A percentile compares a stretch with the other conserved stretches of the same genome.
Evolutionary conservation across 805 yeast genomes (phyloP).

Genomic region (Blastobotrys parvus): DNA sequence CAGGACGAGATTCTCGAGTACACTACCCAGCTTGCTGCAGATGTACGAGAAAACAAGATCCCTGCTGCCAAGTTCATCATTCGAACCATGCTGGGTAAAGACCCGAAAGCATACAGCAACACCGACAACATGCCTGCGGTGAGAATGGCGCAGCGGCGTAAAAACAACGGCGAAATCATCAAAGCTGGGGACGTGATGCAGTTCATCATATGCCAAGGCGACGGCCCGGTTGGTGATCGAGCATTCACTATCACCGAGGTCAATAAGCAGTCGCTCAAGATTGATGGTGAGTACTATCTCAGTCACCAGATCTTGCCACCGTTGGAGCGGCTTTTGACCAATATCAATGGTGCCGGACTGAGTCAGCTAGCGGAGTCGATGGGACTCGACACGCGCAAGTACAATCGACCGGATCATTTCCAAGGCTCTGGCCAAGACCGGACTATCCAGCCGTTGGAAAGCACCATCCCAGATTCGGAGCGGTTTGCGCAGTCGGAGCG

Average conservation of each 20-base stretch:
- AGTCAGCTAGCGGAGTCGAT: slow-evolving; percentile 67
- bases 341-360: slow-evolving; percentile 80
- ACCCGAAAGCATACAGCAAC: slow-evolving; percentile 74
- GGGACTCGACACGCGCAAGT: slow-evolving; percentile 67
- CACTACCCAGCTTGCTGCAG: slow-evolving; percentile 48
- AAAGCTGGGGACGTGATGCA: slow-evolving; percentile 88
- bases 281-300: slow-evolving; percentile 73
- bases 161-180: slow-evolving; percentile 76
- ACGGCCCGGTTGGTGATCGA: slow-evolving; percentile 54
- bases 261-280: slow-evolving; percentile 38
- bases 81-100: slow-evolving; percentile 83
- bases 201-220: slow-evolving; percentile 57
- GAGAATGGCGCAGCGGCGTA: slow-evolving; percentile 76
- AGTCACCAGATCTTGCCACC: slow-evolving; percentile 89
- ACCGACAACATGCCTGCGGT: slow-evolving; percentile 82
- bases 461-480: slow-evolving; percentile 72
- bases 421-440: slow-evolving; percentile 23
- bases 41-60: slow-evolving; percentile 53
- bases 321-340: slow-evolving; percentile 74
- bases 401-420: slow-evolving; percentile 16
- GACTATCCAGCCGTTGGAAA: slow-evolving; percentile 62
- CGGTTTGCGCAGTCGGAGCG: slow-evolving; percentile 61
- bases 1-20: slow-evolving; percentile 63
- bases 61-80: slow-evolving; percentile 66
- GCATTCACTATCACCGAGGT: slow-evolving; percentile 79